phyloP scores from a whole-genome alignment of 306 rosid species.

The Acacia crassicarpa region DNA sequence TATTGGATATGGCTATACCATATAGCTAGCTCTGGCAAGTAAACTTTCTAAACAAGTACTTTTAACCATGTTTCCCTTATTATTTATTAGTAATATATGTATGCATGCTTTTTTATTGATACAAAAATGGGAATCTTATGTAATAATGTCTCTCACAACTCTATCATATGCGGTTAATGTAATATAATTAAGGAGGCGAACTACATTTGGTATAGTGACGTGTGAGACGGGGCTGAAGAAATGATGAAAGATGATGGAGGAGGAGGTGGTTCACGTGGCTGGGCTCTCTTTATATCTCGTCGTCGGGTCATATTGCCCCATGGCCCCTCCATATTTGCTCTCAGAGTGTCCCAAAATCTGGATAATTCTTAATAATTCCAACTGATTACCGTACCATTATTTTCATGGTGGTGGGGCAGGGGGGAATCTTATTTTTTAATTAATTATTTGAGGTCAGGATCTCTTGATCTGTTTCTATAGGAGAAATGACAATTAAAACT shows the following conservation, averaged over 20 bases:
- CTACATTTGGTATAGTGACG: neutral
- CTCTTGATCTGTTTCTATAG: too few relatives aligned
- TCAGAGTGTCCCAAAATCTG: neutral
- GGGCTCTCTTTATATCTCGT: neutral
- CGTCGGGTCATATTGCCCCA: neutral
- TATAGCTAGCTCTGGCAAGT: too few relatives aligned
- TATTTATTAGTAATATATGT: too few relatives aligned
- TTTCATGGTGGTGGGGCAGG: too few relatives aligned
- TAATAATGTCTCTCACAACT: neutral
- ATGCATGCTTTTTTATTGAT: neutral
- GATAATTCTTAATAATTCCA: too few relatives aligned
- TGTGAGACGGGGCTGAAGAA: neutral
- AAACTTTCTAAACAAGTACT: too few relatives aligned
- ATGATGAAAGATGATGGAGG: neutral
- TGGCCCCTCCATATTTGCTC: neutral
- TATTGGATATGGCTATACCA: too few relatives aligned
- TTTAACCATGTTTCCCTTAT: too few relatives aligned
- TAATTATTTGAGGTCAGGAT: too few relatives aligned
- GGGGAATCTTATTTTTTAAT: too few relatives aligned
- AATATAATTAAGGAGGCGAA: neutral
- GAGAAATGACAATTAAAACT: too few relatives aligned
- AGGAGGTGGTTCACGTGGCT: neutral
- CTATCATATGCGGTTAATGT: neutral
- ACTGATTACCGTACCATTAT: too few relatives aligned
- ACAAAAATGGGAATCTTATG: neutral